Evolutionary conservation across 2,329 filamentous ascomycete species (phyloP).

Genomic region (Alternaria triticimaculans): DNA sequence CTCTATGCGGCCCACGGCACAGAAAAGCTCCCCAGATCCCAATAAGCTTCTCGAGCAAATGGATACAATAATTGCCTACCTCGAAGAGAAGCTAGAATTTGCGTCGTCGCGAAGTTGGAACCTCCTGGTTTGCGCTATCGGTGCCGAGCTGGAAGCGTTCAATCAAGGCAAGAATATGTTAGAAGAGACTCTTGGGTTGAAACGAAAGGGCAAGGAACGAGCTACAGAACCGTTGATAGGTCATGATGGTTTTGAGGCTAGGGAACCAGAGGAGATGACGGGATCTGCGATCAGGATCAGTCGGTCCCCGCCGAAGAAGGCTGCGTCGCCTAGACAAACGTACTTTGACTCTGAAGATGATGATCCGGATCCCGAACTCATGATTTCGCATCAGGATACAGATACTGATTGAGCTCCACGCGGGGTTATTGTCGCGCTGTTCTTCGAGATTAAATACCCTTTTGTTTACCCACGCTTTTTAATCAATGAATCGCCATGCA

Average conservation of each 20-base stretch:
- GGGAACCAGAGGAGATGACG: conserved; percentile 36
- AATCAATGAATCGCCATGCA: background rate
- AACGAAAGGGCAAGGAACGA: conserved; percentile 39
- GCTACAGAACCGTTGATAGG: conserved; percentile 27
- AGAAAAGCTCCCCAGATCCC: conserved; percentile 22
- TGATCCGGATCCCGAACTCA: conserved; percentile 56
- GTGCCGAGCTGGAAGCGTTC: conserved; percentile 74
- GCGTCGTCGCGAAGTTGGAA: conserved; percentile 74
- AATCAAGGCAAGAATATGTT: conserved; percentile 66
- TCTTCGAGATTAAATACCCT: background rate
- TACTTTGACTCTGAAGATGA: conserved; percentile 53
- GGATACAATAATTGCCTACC: conserved; percentile 60
- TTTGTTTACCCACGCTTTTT: background rate
- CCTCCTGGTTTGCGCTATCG: conserved; percentile 75
- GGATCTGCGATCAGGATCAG: conserved; percentile 40
- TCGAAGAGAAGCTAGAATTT: conserved; percentile 62
- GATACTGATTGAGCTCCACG: conserved; percentile 39
- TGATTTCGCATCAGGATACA: conserved; percentile 56
- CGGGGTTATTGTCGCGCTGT: background rate
- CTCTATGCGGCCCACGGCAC: conserved; percentile 54
- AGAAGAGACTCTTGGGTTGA: conserved; percentile 45
- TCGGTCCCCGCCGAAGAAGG: conserved; percentile 35
- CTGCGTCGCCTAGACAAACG: conserved; percentile 34
- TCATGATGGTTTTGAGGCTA: conserved; percentile 21
- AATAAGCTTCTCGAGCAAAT: conserved; percentile 55